A percentile compares a stretch with the other conserved stretches of the same genome.
phyloP scores from a whole-genome alignment of 306 rosid species.

The Vigna angularis region DNA sequence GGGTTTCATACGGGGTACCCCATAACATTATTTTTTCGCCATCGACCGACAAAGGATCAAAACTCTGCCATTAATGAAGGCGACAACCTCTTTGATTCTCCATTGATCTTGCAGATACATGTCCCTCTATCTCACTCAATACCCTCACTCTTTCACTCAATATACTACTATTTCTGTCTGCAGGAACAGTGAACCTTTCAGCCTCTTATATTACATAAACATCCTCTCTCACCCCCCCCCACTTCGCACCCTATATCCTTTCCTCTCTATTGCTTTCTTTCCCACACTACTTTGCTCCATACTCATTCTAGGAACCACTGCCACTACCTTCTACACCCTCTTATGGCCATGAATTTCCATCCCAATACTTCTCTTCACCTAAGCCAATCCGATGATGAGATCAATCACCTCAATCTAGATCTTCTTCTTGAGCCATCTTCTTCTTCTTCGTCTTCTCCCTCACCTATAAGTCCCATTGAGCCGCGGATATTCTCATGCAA shows the following conservation, averaged over 20 bases:
- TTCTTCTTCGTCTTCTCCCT: constrained; percentile 50
- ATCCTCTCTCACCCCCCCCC: constrained; percentile 41
- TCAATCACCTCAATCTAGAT: constrained; percentile 60
- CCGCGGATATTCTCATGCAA: constrained; percentile 79
- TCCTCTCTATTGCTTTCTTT: constrained; percentile 21
- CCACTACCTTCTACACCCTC: background rate
- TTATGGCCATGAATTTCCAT: constrained; percentile 64
- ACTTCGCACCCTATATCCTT: constrained; percentile 24
- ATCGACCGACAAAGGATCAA: constrained; percentile 74
- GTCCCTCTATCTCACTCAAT: constrained; percentile 55
- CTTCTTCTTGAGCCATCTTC: constrained; percentile 67
- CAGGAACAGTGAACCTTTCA: constrained; percentile 56
- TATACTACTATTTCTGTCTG: constrained; percentile 54
- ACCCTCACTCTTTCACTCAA: constrained; percentile 46
- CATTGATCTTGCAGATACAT: constrained; percentile 73
- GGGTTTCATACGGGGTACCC: constrained; percentile 33
- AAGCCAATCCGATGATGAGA: constrained; percentile 43
- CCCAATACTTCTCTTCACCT: constrained; percentile 62
- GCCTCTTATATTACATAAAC: constrained; percentile 50
- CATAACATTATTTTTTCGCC: constrained; percentile 37
- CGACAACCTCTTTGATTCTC: constrained; percentile 81
- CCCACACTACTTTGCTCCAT: constrained; percentile 13
- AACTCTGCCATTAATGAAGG: constrained; percentile 81
- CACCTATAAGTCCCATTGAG: constrained; percentile 52
- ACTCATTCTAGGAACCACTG: constrained; percentile 1